These are phyloP conservation scores for Chaetomium cochliodes DNA, from an alignment of 495 filamentous ascomycete genomes.

Conservation along the genomic window DNA sequence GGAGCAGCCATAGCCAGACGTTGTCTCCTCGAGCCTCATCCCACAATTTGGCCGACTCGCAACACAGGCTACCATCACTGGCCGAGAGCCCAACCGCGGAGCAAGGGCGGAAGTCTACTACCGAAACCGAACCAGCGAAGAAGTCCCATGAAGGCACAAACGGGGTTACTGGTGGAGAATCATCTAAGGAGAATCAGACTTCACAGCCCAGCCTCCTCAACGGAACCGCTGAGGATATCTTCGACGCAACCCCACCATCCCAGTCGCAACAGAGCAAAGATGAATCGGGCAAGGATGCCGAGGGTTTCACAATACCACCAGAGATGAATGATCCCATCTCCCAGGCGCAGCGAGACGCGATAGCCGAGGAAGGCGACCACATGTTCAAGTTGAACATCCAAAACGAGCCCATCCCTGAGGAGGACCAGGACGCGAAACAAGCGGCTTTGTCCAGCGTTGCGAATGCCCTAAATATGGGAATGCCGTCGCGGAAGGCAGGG, in stretches of 20 bases:
- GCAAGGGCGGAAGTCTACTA: constrained; percentile 30
- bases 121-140: constrained; percentile 36
- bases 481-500: constrained; percentile 64
- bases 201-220: constrained; percentile 36
- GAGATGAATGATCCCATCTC: constrained; percentile 75
- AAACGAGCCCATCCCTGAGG: constrained; percentile 89
- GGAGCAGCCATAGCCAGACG: constrained; percentile 50
- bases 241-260: constrained; percentile 48
- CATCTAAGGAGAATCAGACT: constrained; percentile 31
- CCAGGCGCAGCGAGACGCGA: constrained; percentile 75
- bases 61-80: constrained; percentile 51
- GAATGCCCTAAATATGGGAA: constrained; percentile 66
- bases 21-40: constrained; percentile 54
- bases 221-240: constrained; percentile 43
- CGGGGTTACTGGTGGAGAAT: constrained; percentile 35
- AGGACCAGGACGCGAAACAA: constrained; percentile 77
- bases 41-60: constrained; percentile 54
- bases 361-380: constrained; percentile 61
- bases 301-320: constrained; percentile 69
- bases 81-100: constrained; percentile 45
- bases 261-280: constrained; percentile 44
- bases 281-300: constrained; percentile 51
- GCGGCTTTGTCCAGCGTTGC: constrained; percentile 88
- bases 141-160: constrained; percentile 48
- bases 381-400: constrained; percentile 89